Evolutionary conservation across 768 basidiomycete genomes (phyloP).

Genomic region (Candolleomyces eurysporus): DNA sequence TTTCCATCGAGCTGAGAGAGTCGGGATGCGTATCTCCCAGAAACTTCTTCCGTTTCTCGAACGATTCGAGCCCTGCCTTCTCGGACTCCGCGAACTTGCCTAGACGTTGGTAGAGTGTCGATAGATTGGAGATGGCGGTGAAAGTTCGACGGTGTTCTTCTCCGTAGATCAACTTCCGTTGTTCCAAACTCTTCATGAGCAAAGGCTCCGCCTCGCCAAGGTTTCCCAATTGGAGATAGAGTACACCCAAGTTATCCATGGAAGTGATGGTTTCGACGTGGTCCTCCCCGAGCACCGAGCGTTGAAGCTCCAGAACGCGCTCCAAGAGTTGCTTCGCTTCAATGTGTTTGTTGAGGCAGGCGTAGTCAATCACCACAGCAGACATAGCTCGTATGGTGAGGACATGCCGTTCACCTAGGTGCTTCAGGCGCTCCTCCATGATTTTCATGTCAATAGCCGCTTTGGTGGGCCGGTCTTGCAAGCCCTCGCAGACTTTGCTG

Average conservation of each 20-base stretch:
- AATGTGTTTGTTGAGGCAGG: neutral
- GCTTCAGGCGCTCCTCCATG: neutral
- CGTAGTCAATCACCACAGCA: neutral
- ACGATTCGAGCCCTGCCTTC: neutral
- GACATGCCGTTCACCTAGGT: neutral
- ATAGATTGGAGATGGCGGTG: neutral
- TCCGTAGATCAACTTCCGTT: neutral
- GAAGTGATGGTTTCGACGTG: neutral
- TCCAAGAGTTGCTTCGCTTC: neutral
- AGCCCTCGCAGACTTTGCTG: neutral
- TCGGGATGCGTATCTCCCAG: neutral
- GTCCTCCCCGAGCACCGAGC: neutral
- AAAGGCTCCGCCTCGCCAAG: neutral
- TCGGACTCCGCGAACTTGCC: neutral
- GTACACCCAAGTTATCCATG: neutral
- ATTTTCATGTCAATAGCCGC: neutral
- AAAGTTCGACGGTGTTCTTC: neutral
- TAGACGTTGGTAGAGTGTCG: neutral
- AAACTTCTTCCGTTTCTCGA: neutral
- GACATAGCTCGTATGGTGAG: neutral
- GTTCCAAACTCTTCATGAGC: neutral
- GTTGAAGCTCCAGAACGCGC: neutral
- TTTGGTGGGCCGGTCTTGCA: neutral
- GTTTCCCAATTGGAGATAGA: neutral
- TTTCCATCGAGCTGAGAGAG: neutral